Evolutionary conservation across 1,139 yeast species (phyloP).

Genomic region (Zygosaccharomyces pseudobailii): DNA sequence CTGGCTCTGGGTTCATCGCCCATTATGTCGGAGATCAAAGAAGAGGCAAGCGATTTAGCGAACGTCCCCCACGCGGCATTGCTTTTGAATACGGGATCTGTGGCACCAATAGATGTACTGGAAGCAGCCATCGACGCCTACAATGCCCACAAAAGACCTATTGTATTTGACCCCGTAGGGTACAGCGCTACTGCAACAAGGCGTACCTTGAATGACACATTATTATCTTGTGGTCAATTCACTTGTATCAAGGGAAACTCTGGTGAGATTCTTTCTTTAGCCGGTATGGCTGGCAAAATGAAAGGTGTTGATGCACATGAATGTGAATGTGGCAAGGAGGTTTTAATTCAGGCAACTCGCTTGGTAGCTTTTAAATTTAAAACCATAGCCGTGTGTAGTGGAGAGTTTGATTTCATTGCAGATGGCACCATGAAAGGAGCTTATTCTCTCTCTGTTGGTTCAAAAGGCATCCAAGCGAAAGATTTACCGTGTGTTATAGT

Average conservation of each 20-base stretch:
- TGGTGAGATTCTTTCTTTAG: slow-evolving; percentile 65
- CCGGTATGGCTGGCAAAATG: slow-evolving; percentile 45
- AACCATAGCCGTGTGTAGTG: slow-evolving; percentile 72
- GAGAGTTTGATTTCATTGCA: slow-evolving; percentile 45
- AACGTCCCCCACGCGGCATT: slow-evolving; percentile 49
- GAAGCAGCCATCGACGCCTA: slow-evolving; percentile 54
- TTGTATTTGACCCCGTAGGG: slow-evolving; percentile 88
- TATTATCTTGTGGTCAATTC: slow-evolving; percentile 55
- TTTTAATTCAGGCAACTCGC: slow-evolving; percentile 40
- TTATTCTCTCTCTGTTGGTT: slow-evolving; percentile 18
- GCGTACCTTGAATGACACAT: slow-evolving; percentile 41
- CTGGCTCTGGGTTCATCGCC: slow-evolving; percentile 86
- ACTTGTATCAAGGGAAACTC: slow-evolving; percentile 81
- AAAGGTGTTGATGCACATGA: slow-evolving; percentile 70
- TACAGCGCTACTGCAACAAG: slow-evolving; percentile 76
- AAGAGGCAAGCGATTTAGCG: slow-evolving; percentile 68
- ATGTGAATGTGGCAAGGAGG: slow-evolving; percentile 32
- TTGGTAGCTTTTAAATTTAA: slow-evolving; percentile 52
- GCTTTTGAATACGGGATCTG: slow-evolving; percentile 73
- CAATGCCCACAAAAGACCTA: slow-evolving; percentile 52
- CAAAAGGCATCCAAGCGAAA: slow-evolving; percentile 23
- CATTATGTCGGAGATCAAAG: slow-evolving; percentile 76
- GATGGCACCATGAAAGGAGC: slow-evolving; percentile 37
- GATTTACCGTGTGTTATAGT: slow-evolving; percentile 31
- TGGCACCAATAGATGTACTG: slow-evolving; percentile 46